Percentiles rank a stretch among this genome's conserved stretches.
Conservation (phyloP, 2,329 filamentous ascomycete species). For the Xylariaceae sp. region DNA sequence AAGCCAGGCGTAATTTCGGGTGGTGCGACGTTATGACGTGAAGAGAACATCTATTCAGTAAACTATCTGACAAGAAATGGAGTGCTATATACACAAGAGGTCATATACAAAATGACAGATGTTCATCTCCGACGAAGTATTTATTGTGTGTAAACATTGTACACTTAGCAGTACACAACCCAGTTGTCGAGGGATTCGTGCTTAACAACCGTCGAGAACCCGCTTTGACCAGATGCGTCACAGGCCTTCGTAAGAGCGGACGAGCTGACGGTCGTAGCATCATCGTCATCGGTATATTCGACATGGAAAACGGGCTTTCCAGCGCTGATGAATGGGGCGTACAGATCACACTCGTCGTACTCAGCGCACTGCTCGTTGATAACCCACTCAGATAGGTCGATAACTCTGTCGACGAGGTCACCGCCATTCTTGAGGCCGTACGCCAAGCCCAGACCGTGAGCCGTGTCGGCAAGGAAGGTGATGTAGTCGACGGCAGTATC, state of each 20-base stretch:
- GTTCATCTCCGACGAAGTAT: no score
- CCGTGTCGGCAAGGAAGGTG: constrained; percentile 55
- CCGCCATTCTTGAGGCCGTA: constrained; percentile 69
- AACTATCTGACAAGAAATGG: no score
- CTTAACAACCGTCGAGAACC: constrained; percentile 19
- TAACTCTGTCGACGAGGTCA: constrained; percentile 50
- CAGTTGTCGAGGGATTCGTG: constrained; percentile 15
- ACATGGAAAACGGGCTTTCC: constrained; percentile 71
- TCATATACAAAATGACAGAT: no score
- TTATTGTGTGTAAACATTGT: neutral
- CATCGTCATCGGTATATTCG: constrained; percentile 59
- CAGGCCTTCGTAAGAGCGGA: constrained; percentile 8
- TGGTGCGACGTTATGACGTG: no score
- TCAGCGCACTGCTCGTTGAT: constrained; percentile 70
- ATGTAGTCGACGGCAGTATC: constrained; percentile 58
- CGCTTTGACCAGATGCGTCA: constrained; percentile 10
- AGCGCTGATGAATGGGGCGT: constrained; percentile 54
- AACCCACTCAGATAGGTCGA: constrained; percentile 57
- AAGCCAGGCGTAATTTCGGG: no score
- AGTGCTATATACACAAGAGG: no score
- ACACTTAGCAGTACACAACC: constrained; percentile 13
- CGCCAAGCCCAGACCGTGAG: constrained; percentile 53
- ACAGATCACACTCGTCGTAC: constrained; percentile 58
- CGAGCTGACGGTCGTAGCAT: constrained; percentile 8
- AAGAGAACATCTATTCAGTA: no score